Evolutionary conservation across 352 stramenopile species (phyloP).

Genomic region (Globisporangium parvum): DNA sequence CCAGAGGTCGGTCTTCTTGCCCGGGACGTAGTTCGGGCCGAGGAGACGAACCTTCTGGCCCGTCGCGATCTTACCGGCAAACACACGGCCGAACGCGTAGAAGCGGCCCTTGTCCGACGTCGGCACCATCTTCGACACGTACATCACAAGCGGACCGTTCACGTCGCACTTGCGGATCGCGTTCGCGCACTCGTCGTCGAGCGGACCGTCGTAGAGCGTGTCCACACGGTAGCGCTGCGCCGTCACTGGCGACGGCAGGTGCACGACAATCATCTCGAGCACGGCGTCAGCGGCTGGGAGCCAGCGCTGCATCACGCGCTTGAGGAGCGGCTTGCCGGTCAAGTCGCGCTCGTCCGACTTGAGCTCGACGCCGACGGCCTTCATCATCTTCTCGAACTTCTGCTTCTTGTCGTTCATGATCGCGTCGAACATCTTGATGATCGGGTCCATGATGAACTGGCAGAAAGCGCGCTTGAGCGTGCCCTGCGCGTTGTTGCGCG

Average conservation of each 20-base stretch:
- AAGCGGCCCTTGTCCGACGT: conserved; percentile 98
- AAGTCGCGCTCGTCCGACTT: conserved; percentile 97
- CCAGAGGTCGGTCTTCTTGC: conserved; percentile 99
- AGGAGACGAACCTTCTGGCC: conserved; percentile 99
- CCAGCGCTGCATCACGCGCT: conserved; percentile 99
- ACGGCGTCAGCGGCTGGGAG: conserved; percentile 97
- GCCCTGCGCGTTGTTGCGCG: conserved; percentile 89
- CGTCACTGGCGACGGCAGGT: conserved; percentile 95
- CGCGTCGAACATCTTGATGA: conserved; percentile 99
- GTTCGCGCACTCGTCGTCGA: conserved; percentile 96
- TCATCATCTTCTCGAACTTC: conserved; percentile 98
- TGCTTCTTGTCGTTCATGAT: conserved; percentile 99
- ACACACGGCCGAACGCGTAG: conserved; percentile 99
- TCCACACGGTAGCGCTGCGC: conserved; percentile 98
- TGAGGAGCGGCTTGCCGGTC: conserved; percentile 96
- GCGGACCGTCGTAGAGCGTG: conserved; percentile 97
- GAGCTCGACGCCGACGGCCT: conserved; percentile 95
- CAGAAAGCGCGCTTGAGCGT: conserved; percentile 98
- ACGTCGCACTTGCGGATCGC: conserved; percentile 99
- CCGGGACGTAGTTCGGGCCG: conserved; percentile 99
- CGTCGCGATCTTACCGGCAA: conserved; percentile 98
- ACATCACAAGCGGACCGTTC: conserved; percentile 98
- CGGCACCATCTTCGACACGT: conserved; percentile 99
- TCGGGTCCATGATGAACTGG: conserved; percentile 99
- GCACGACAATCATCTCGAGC: conserved; percentile 99